Evolutionary conservation across 1,139 yeast genomes (phyloP), one percentile per base, ranked within the genome.

Genomic region (Suhomyces taliae): DNA sequence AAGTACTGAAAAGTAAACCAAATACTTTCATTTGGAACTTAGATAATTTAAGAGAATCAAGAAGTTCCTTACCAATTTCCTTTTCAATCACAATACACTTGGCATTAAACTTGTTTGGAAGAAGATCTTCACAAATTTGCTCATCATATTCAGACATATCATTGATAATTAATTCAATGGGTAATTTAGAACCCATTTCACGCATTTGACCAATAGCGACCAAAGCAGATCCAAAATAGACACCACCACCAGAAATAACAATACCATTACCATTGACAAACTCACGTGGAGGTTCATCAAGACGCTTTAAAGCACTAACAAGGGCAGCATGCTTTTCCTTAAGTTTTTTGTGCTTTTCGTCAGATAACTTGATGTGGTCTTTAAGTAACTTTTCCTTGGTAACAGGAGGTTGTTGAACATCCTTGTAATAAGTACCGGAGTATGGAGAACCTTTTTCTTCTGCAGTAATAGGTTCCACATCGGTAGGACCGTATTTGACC

Each of bases 151-250:
- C 71, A 6, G 50, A 49, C 34, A 53, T 46, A 14, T 58, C 55
- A 49, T 67, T 64, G 51, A 71, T 54, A 24, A 72, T 56, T 27
- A 72, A 52, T 51, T 72, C 76, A 24, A 72, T 63, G 1, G 77
- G 76, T 43, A 72, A 58, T 36, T 54, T 49, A 5, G 72, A 64
- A 1, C 72, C 74, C 51, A 58, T 53, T 46, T 69, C 71, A 46
- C 74, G 58, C 12, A 71, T 48, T 47, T 69, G 72, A 1, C 65
- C 60, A 35, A 71, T 60, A 8, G 64, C 54, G 0, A 68, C 65
- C 41, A 72, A 54, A 1, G 71, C 69, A 8, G 64, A 52, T 0
- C 67, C 70, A 36, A 70, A 50, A 45, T 61, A 61, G 27, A 53
- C 52, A 11, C 69, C 68, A 8, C 69, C 69, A 7, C 69, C 65